Percentiles rank a stretch among this genome's conserved stretches.
Conservation (phyloP, 805 yeast genomes). For the Teunomyces atbi region DNA sequence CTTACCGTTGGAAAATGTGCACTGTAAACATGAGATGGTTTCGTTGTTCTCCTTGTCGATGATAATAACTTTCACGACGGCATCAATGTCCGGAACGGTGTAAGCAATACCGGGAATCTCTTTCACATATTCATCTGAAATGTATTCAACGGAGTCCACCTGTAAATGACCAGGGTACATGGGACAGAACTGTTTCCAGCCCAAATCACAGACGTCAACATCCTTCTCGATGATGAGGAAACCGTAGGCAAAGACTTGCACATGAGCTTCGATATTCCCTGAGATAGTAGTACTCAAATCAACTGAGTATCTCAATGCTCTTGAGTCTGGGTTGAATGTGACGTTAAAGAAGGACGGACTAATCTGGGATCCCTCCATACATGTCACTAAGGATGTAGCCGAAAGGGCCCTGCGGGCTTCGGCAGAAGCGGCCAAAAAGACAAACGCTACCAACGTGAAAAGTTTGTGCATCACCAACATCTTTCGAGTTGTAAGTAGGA, state of each 20-base stretch:
- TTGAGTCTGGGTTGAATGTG: slow-evolving; percentile 67
- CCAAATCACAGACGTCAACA: slow-evolving; percentile 62
- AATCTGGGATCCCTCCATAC: slow-evolving; percentile 74
- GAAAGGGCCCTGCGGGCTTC: slow-evolving; percentile 27
- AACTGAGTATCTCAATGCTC: slow-evolving; percentile 65
- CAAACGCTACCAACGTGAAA: slow-evolving; percentile 1
- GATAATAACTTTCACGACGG: slow-evolving; percentile 60
- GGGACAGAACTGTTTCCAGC: slow-evolving; percentile 90
- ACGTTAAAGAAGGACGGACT: slow-evolving; percentile 76
- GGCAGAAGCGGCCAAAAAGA: neutral
- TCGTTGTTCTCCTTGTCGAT: slow-evolving; percentile 36
- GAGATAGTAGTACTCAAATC: slow-evolving; percentile 67
- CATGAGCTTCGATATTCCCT: slow-evolving; percentile 65
- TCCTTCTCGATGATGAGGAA: slow-evolving; percentile 58
- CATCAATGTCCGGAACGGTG: slow-evolving; percentile 84
- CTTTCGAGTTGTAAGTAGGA: neutral
- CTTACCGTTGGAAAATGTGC: slow-evolving; percentile 71
- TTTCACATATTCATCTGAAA: slow-evolving; percentile 46
- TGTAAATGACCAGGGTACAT: slow-evolving; percentile 78
- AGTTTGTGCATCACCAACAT: slow-evolving; percentile 2
- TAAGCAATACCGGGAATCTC: slow-evolving; percentile 83
- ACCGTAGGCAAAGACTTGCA: slow-evolving; percentile 84
- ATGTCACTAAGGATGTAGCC: slow-evolving; percentile 81
- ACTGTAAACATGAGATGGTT: slow-evolving; percentile 71
- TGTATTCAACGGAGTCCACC: slow-evolving; percentile 66